Evolutionary conservation across 1,284 basidiomycete genomes (phyloP).

Genomic region (Microbotryum scabiosae): DNA sequence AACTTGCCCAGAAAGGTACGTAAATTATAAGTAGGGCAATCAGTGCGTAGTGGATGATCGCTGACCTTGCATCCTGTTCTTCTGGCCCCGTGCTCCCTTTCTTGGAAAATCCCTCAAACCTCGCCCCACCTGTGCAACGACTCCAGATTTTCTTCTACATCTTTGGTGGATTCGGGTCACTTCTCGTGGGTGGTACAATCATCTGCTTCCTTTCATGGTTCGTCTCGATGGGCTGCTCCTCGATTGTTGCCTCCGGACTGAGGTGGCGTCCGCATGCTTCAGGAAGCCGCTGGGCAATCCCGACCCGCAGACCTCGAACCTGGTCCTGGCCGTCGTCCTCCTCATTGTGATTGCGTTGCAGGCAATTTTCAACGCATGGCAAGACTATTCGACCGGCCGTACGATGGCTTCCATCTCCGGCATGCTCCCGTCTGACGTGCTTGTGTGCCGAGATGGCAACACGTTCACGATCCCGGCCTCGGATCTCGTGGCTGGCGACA

Average conservation of each 20-base stretch:
- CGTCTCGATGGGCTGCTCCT: conserved; percentile 10
- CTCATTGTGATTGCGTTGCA: conserved; percentile 45
- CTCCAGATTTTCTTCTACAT: conserved; percentile 42
- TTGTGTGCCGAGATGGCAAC: conserved; percentile 41
- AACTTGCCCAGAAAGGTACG: conserved; percentile 11
- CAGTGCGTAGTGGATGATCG: not conserved
- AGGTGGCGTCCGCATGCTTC: not conserved
- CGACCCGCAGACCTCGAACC: conserved; percentile 43
- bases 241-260: not conserved
- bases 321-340: conserved; percentile 45
- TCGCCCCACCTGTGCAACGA: not conserved
- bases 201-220: conserved; percentile 46
- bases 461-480: conserved; percentile 35
- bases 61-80: not conserved
- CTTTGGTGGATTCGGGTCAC: conserved; percentile 51
- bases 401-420: conserved; percentile 45
- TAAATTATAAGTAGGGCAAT: too few species aligned
- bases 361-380: conserved; percentile 47
- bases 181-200: conserved; percentile 49
- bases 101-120: too few species aligned
- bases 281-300: conserved; percentile 47
- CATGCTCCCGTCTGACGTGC: conserved; percentile 44
- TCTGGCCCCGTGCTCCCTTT: not conserved
- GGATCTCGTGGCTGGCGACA: conserved; percentile 42
- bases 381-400: conserved; percentile 44